Conservation (phyloP, 805 yeast species). For the Lipomyces orientalis region DNA sequence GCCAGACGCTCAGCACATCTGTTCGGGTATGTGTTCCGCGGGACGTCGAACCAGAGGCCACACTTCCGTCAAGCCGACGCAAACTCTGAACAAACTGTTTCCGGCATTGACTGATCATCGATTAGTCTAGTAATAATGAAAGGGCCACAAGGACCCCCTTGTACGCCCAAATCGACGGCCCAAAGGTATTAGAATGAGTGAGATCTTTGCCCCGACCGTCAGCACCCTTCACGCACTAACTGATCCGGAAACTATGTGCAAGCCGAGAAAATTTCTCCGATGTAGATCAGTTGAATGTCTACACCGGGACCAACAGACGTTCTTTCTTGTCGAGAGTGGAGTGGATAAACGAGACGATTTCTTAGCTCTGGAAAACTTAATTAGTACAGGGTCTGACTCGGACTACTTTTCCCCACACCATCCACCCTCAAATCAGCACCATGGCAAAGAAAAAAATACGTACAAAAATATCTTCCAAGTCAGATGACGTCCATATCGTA, state of each 20-base stretch:
- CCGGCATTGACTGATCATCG: neutral
- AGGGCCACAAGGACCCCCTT: conserved; percentile 3
- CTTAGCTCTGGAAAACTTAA: neutral
- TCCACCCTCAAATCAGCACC: neutral
- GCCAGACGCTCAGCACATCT: neutral
- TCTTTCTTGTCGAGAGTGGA: neutral
- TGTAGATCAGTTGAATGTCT: neutral
- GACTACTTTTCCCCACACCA: conserved; percentile 1
- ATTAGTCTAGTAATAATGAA: neutral
- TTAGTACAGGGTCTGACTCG: neutral
- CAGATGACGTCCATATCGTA: too few species aligned
- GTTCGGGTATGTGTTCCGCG: neutral
- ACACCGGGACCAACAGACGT: neutral
- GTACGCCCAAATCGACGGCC: neutral
- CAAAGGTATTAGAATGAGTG: neutral
- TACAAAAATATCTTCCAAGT: too few species aligned
- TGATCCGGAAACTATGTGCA: neutral
- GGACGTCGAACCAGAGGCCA: neutral
- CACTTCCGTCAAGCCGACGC: neutral
- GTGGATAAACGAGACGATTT: neutral
- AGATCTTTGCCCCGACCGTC: neutral
- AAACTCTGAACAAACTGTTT: neutral
- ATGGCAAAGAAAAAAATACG: neutral
- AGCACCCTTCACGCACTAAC: neutral
- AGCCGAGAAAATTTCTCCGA: neutral